Base-by-base conservation (phyloP, 139 green algal genomes). In the Volvox reticuliferus region DNA sequence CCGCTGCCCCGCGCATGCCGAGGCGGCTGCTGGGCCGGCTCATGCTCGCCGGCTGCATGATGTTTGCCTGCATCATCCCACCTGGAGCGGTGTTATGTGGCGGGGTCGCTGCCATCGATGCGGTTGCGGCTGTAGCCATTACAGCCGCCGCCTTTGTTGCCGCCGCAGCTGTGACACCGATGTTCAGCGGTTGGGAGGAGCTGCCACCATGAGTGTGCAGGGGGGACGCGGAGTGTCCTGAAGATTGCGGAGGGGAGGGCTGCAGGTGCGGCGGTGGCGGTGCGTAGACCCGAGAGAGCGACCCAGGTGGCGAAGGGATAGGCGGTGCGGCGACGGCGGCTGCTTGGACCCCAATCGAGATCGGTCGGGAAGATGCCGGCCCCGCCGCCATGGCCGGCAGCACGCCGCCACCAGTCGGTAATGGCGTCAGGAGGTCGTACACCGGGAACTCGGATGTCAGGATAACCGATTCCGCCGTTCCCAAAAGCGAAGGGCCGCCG, bases 351-450 rank as follows among this genome's bases (percentile, higher is more conserved):
- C 2, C 14, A 3, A 33, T 61, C 16, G 81, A 20, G 44, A 55
- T 55, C 44, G 44, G 44, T 5, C 44, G 5, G 44, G 44, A 55
- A 55, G 44, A 55, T 14, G 44, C 44, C 9, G 81, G 18, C 24
- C 22, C 65, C 36, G 35, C 21, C 13, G 21, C 3, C 9, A 22
- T 13, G 26, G 65, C 22, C 82, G 82, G 61, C 33, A 37, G 16
- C 28, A 63, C 82, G 6, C 44, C 82, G 20, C 84, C 71, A 32
- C 86, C 86, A 16, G 86, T 86, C 18, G 61, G 61, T 32, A 71
- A 36, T 12, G 87, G 87, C 61, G 87, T 91, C 16, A 91, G 76
- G 1, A 91, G 61, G 61, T 91, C 87, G 62, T 91, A 85, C 61
- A 86, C 87, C 1, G 33, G 61, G 5, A 78, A 86, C 87, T 85